Percentiles rank a stretch among this genome's conserved stretches.
These are phyloP conservation scores for Aspergillus sojae DNA, from an alignment of 2,329 filamentous ascomycete species.

Conservation along the genomic window DNA sequence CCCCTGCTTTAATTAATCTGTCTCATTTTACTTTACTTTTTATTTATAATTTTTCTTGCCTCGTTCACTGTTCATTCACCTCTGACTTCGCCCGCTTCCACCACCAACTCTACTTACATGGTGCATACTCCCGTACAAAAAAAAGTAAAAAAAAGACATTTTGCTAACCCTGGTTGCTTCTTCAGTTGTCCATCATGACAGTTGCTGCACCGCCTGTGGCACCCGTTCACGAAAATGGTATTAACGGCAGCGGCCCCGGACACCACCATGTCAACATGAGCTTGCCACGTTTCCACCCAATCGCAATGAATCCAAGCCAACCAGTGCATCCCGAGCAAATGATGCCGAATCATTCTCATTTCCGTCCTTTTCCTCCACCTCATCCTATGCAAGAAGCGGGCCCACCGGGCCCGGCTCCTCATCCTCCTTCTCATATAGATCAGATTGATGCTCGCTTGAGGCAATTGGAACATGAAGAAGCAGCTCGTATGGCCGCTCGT, in stretches of 20 bases:
- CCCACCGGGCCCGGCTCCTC: constrained; percentile 26
- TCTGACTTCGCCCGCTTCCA: not conserved
- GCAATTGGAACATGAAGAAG: constrained; percentile 45
- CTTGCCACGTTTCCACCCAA: constrained; percentile 43
- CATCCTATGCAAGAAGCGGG: constrained; percentile 33
- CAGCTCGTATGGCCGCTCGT: constrained; percentile 40
- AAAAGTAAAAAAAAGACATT: constrained; percentile 6
- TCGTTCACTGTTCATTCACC: not conserved
- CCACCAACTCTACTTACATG: constrained; percentile 3
- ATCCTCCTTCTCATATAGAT: constrained; percentile 34
- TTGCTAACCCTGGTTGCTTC: constrained; percentile 15
- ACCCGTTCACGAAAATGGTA: constrained; percentile 36
- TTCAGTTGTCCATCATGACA: constrained; percentile 33
- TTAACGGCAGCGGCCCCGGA: constrained; percentile 29
- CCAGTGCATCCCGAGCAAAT: constrained; percentile 36
- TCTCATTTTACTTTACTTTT: not conserved
- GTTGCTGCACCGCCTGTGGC: constrained; percentile 39
- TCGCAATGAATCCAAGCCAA: constrained; percentile 44
- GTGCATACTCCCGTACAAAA: not conserved
- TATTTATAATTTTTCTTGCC: not conserved
- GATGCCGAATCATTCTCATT: constrained; percentile 37
- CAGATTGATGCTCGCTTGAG: constrained; percentile 43
- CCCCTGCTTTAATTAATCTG: constrained; percentile 7
- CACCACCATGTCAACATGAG: constrained; percentile 33
- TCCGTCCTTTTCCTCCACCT: constrained; percentile 34